A percentile compares a stretch with the other conserved stretches of the same genome.
These are phyloP conservation scores for Trichoderma afroharzianum DNA, from an alignment of 2,329 filamentous ascomycete species.

Conservation along the genomic window DNA sequence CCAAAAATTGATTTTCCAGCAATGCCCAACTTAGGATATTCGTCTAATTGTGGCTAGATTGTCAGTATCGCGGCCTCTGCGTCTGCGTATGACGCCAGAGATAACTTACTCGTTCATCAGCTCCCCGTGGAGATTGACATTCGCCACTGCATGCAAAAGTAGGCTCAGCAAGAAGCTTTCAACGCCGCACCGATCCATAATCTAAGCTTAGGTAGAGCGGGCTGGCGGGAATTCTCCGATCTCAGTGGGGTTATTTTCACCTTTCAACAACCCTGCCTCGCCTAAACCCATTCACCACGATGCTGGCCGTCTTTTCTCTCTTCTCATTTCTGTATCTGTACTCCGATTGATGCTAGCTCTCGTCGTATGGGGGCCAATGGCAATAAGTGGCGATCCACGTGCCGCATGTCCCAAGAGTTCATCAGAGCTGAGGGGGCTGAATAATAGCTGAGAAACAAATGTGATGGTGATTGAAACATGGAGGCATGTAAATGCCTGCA, in stretches of 20 bases:
- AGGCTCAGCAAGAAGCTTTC: neutral
- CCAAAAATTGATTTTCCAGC: neutral
- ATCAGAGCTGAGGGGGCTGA: no score
- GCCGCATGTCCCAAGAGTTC: neutral
- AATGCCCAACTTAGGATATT: neutral
- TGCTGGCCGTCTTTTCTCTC: neutral
- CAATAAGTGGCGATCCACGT: neutral
- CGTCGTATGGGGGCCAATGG: neutral
- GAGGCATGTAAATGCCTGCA: neutral
- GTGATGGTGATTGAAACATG: neutral
- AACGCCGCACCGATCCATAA: neutral
- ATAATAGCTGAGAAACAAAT: neutral
- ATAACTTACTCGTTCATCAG: neutral
- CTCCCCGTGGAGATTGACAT: neutral
- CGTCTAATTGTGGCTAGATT: neutral
- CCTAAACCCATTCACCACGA: neutral
- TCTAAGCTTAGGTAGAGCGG: neutral
- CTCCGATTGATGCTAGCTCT: neutral
- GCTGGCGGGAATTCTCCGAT: slow-evolving; percentile 1
- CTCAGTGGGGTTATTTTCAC: neutral
- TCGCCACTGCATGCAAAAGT: neutral
- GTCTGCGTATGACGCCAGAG: neutral
- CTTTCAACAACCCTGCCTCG: neutral
- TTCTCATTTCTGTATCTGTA: neutral
- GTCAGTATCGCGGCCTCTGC: neutral